Evolutionary conservation across 768 basidiomycete genomes (phyloP).

Genomic region (Hydnomerulius pinastri): DNA sequence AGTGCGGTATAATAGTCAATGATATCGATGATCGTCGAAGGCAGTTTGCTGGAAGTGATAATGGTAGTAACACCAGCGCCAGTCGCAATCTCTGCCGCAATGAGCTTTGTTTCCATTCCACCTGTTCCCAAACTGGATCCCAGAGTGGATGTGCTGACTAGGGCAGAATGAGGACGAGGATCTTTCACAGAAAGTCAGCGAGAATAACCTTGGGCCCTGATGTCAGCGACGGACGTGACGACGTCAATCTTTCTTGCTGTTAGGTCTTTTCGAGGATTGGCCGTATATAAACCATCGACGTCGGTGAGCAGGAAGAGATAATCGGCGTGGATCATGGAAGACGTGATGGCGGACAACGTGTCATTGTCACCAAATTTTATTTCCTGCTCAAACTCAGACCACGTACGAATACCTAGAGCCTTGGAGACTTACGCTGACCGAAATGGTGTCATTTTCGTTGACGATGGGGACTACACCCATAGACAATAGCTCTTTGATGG

Average conservation of each 20-base stretch:
- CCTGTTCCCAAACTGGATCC: slow-evolving; percentile 95
- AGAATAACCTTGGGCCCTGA: slow-evolving; percentile 73
- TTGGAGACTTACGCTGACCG: slow-evolving; percentile 90
- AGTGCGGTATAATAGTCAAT: slow-evolving; percentile 71
- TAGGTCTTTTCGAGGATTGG: slow-evolving; percentile 92
- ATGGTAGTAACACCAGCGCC: slow-evolving; percentile 93
- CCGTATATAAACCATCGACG: slow-evolving; percentile 93
- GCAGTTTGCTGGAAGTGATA: slow-evolving; percentile 82
- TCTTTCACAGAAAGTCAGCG: background rate
- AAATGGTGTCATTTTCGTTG: slow-evolving; percentile 98
- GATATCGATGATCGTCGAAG: slow-evolving; percentile 73
- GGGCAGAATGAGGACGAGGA: background rate
- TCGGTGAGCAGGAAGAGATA: slow-evolving; percentile 97
- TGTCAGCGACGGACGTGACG: slow-evolving; percentile 80
- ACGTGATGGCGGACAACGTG: slow-evolving; percentile 94
- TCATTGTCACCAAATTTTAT: slow-evolving; percentile 99
- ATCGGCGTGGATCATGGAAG: slow-evolving; percentile 97
- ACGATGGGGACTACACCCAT: slow-evolving; percentile 98
- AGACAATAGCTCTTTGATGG: slow-evolving; percentile 84
- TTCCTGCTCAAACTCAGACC: slow-evolving; percentile 58
- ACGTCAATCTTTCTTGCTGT: slow-evolving; percentile 76
- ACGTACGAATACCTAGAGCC: background rate
- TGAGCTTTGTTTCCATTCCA: slow-evolving; percentile 99
- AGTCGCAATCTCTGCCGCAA: slow-evolving; percentile 96
- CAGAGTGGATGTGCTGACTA: slow-evolving; percentile 90